Evolutionary conservation across 2,329 filamentous ascomycete genomes (phyloP).

Genomic region (Fulvia fulva): DNA sequence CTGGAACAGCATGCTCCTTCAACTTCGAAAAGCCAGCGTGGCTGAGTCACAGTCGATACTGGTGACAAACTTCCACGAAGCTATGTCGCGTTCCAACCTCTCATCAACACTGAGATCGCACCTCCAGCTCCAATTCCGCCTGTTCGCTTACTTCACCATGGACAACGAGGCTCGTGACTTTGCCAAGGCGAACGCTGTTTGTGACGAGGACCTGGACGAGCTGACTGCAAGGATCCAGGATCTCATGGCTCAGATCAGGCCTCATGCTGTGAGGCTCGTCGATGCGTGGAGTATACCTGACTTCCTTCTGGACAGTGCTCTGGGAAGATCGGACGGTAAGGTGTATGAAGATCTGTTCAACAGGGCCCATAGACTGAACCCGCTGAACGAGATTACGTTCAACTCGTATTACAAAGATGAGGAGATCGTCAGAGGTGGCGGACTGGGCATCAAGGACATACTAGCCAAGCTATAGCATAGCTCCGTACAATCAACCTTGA

Average conservation of each 20-base stretch:
- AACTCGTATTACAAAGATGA: constrained; percentile 48
- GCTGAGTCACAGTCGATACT: constrained; percentile 50
- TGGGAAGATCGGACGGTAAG: constrained; percentile 50
- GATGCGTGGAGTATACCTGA: constrained; percentile 53
- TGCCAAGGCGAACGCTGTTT: constrained; percentile 41
- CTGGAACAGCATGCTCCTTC: constrained; percentile 47
- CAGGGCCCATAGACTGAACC: constrained; percentile 49
- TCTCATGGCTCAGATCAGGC: constrained; percentile 47
- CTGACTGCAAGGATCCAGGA: constrained; percentile 42
- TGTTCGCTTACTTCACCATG: constrained; percentile 48
- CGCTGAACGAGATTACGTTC: constrained; percentile 49
- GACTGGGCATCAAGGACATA: constrained; percentile 28
- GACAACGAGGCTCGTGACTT: constrained; percentile 46
- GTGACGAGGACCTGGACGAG: constrained; percentile 39
- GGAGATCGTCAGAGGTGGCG: constrained; percentile 47
- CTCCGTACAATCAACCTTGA: neutral
- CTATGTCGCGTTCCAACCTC: constrained; percentile 30
- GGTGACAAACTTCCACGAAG: constrained; percentile 44
- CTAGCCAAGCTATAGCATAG: constrained; percentile 29
- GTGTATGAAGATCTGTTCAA: constrained; percentile 54
- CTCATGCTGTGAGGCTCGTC: constrained; percentile 51
- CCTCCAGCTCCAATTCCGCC: constrained; percentile 43
- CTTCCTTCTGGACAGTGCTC: constrained; percentile 49
- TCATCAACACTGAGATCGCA: constrained; percentile 32
- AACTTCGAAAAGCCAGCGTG: constrained; percentile 40